Conservation (phyloP, 2,329 filamentous ascomycete species). For the Elsinoe arachidis region DNA sequence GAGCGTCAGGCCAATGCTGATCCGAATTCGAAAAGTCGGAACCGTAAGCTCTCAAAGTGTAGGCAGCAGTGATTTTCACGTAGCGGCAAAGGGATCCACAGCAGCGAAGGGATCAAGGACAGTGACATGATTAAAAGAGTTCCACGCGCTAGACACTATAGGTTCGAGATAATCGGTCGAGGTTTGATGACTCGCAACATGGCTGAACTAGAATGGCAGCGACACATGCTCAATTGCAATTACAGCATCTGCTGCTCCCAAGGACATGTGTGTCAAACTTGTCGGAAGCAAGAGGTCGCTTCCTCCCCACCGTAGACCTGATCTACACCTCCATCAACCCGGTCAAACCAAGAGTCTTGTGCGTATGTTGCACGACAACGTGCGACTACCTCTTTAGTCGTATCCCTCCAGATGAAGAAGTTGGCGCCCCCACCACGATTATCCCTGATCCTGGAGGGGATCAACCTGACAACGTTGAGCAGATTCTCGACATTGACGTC, state of each 20-base stretch:
- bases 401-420: background rate
- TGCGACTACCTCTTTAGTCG: background rate
- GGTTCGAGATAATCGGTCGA: too few relatives aligned
- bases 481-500: background rate
- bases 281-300: too few relatives aligned
- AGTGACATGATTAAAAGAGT: too few relatives aligned
- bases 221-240: too few relatives aligned
- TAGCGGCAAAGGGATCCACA: too few relatives aligned
- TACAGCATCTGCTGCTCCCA: too few relatives aligned
- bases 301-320: background rate
- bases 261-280: too few relatives aligned
- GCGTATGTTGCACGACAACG: background rate
- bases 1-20: background rate
- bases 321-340: background rate
- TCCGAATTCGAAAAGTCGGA: background rate
- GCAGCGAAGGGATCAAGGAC: too few relatives aligned
- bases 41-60: background rate
- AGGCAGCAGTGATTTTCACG: background rate
- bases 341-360: background rate
- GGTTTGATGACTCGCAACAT: too few relatives aligned
- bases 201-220: too few relatives aligned
- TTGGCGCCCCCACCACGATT: background rate
- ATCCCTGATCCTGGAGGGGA: background rate
- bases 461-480: background rate
- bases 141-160: too few relatives aligned